These are phyloP conservation scores for Suhomyces terraborum DNA, from an alignment of 1,139 yeast species.

Conservation along the genomic window DNA sequence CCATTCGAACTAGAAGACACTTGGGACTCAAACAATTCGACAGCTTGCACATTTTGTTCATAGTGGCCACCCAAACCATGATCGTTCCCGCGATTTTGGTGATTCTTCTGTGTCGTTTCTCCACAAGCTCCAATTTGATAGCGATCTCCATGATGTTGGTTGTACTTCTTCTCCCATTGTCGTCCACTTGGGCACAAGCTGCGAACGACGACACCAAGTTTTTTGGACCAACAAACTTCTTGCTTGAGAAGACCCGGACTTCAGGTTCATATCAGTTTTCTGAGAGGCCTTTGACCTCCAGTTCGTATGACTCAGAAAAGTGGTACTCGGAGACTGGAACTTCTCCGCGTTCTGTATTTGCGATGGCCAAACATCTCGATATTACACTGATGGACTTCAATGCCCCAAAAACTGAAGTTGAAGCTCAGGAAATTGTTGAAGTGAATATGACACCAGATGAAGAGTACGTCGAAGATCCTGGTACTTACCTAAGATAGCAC, in stretches of 20 bases:
- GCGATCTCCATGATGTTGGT: conserved; percentile 33
- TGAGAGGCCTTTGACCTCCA: neutral
- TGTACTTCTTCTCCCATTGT: conserved; percentile 73
- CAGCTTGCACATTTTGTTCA: conserved; percentile 73
- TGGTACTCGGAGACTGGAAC: neutral
- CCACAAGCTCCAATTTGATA: conserved; percentile 20
- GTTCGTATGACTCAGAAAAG: neutral
- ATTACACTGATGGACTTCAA: conserved; percentile 17
- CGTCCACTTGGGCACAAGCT: conserved; percentile 86
- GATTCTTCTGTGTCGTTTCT: conserved; percentile 48
- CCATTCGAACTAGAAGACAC: conserved; percentile 69
- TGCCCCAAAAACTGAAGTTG: neutral
- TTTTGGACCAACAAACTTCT: neutral
- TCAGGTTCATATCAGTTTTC: neutral
- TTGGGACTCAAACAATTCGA: conserved; percentile 83
- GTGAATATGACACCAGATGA: neutral
- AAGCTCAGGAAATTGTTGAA: neutral
- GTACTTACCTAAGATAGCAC: no score
- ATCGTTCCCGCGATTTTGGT: conserved; percentile 71
- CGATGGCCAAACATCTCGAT: conserved; percentile 18
- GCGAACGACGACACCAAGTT: conserved; percentile 45
- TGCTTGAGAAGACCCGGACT: neutral
- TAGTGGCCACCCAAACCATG: conserved; percentile 83
- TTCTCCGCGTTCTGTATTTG: neutral
- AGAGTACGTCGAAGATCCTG: no score